Evolutionary conservation across 371 early-diverging fungal species (phyloP), one percentile per base, ranked within the genome.

Genomic region (Rhizopus sp.): DNA sequence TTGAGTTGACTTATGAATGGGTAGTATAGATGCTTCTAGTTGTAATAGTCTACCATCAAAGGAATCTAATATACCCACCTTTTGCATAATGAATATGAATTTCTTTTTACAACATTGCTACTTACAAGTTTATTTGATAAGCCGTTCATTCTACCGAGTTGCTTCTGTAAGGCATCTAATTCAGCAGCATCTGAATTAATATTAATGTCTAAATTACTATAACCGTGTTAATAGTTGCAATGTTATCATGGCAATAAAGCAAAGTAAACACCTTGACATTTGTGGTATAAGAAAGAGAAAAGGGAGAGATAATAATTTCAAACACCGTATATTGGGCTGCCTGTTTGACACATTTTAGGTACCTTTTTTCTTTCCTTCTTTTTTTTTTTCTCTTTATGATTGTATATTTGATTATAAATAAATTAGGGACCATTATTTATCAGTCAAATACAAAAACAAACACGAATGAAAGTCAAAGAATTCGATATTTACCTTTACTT

Each of bases 1-100:
- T 57, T 90, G 88, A n/a, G 94, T 94, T 15, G 91, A 82, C 50
- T 80, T 81, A 61, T 94, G 92, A 46, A 95, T 94, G 7, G 96
- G 94, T 16, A 90, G 68, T 5, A 94, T 92, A 5, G 90, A 87
- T 9, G 85, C 81, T 53, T 93, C 94, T 15, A 95, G 71, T 57
- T 85, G 85, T 40, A 83, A 71, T n/a, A 95, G 73, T 46, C 96
- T 80, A 38, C 84, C 82, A 72, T 94, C 94, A 72, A 95, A 96
- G 7, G 87, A 83, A 55, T 84, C 82, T 50, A 96, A 75, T 64
- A 93, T 90, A 45, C 66, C 78, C 29, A 78, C 72, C 86, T 85
- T 63, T 12, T n/a, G 9, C 16, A 15, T 29, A 35, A 13, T 23
- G 15, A 35, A 53, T 2, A 30, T 23, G 13, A 42, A 32, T 30